Evolutionary conservation across 257 asterid genomes (phyloP), one percentile per base, ranked within the genome.

Genomic region (Ophiorrhiza pumila): DNA sequence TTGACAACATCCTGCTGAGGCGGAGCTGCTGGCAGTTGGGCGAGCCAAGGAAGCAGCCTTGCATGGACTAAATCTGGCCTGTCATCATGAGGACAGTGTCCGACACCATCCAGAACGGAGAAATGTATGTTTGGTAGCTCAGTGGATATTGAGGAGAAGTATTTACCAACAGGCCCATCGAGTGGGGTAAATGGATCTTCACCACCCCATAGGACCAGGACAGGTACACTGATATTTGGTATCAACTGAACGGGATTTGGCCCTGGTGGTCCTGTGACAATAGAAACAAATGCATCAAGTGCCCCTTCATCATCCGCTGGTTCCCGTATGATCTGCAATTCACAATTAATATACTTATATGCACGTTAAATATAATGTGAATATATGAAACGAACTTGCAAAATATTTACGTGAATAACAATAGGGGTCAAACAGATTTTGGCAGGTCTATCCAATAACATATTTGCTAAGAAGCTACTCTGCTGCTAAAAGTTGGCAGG

Each of bases 1-100:
- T 29, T 52, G 12, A 75, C 31, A 22, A 69, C 27, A 71, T 65
- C 77, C 17, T 37, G 68, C 23, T 73, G 49, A 69, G 43, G n/a
- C n/a, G n/a, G n/a, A n/a, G n/a, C n/a, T n/a, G n/a, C 65, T 3
- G 90, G 84, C 58, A 90, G 82, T 60, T 76, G 72, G 61, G 83
- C 83, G 68, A 94, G 87, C 99, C 99, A 94, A 59, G 97, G 97
- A 70, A 94, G 96, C 73, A 94, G 61, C 75, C 83, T 88, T 22
- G 80, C 87, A 71, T 91, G 97, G 59, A 94, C 99, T 81, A 90
- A 78, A n/a, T 91, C 95, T 0, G 99, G 97, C 80, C 95, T 76
- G 66, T 91, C 99, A 73, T 91, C 99, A 39, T 94, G 99, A 65
- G 99, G 99, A 68, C 99, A 94, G 82, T 94, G 99, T 12, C 99